These are phyloP conservation scores for Pythium diclinum DNA, from an alignment of 352 stramenopile genomes.

Conservation along the genomic window DNA sequence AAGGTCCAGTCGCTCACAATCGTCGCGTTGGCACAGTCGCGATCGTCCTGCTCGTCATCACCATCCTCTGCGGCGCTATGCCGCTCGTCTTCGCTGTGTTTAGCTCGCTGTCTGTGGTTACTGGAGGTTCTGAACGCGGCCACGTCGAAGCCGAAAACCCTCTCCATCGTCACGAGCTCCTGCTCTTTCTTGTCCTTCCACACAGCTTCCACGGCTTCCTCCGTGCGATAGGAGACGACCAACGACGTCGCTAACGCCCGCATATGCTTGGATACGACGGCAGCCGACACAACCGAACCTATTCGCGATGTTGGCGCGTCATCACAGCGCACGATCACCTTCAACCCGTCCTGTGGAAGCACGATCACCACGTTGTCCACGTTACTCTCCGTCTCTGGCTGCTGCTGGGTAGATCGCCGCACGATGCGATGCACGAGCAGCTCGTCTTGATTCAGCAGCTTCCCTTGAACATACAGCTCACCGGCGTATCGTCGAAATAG, in stretches of 20 bases:
- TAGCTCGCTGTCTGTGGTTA: not conserved
- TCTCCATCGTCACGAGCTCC: conserved; percentile 4
- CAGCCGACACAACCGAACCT: conserved; percentile 7
- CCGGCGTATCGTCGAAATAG: conserved; percentile 34
- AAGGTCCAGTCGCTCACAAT: conserved; percentile 27
- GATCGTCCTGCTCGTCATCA: conserved; percentile 10
- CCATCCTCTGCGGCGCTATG: conserved; percentile 1
- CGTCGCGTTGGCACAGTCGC: conserved; percentile 16
- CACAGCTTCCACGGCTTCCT: not conserved
- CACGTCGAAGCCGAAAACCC: conserved; percentile 30
- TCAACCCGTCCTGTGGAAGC: not conserved
- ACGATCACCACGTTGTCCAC: not conserved
- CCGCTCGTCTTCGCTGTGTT: not conserved
- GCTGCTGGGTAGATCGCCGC: not conserved
- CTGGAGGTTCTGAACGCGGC: not conserved
- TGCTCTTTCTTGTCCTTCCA: not conserved
- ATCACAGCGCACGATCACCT: conserved; percentile 16
- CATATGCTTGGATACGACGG: not conserved
- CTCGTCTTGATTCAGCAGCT: conserved; percentile 45
- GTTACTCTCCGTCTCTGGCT: not conserved
- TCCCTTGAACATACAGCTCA: conserved; percentile 31
- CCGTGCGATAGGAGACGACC: not conserved
- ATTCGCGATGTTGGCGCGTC: conserved; percentile 15
- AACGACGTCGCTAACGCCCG: not conserved
- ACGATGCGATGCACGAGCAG: conserved; percentile 33